Percentiles rank a stretch among this genome's conserved stretches.
These are phyloP conservation scores for Phytophthora idaei DNA, from an alignment of 352 stramenopile species.

Conservation along the genomic window DNA sequence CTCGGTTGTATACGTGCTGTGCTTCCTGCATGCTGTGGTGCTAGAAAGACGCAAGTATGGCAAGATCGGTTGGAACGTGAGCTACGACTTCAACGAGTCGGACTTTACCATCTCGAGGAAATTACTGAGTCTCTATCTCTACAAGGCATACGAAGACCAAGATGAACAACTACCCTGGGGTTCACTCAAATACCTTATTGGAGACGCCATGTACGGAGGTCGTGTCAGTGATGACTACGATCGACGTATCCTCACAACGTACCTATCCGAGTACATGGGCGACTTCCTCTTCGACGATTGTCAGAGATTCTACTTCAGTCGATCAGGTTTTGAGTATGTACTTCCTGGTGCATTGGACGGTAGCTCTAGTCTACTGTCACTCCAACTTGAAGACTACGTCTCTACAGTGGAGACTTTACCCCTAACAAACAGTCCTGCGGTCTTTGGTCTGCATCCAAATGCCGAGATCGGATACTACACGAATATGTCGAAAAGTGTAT, in stretches of 20 bases:
- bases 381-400: conserved; percentile 80
- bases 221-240: conserved; percentile 97
- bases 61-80: conserved; percentile 97
- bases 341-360: conserved; percentile 51
- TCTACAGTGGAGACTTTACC: conserved; percentile 90
- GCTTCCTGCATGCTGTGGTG: conserved; percentile 95
- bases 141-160: conserved; percentile 92
- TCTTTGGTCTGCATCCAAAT: conserved; percentile 96
- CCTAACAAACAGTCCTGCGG: conserved; percentile 93
- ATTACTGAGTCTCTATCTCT: conserved; percentile 92
- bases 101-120: conserved; percentile 95
- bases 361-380: conserved; percentile 13
- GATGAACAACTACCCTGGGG: conserved; percentile 95
- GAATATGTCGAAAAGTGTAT: conserved; percentile 95
- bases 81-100: conserved; percentile 97
- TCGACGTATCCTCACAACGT: conserved; percentile 93
- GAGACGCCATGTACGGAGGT: conserved; percentile 97
- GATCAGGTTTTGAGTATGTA: conserved; percentile 94
- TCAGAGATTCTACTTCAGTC: conserved; percentile 94
- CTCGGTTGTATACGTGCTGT: conserved; percentile 95
- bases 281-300: conserved; percentile 97
- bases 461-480: conserved; percentile 97
- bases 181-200: conserved; percentile 95
- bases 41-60: conserved; percentile 96
- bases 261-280: conserved; percentile 96